Conservation (phyloP, 164 flowering plant genomes). For the Stephania cephalantha region DNA sequence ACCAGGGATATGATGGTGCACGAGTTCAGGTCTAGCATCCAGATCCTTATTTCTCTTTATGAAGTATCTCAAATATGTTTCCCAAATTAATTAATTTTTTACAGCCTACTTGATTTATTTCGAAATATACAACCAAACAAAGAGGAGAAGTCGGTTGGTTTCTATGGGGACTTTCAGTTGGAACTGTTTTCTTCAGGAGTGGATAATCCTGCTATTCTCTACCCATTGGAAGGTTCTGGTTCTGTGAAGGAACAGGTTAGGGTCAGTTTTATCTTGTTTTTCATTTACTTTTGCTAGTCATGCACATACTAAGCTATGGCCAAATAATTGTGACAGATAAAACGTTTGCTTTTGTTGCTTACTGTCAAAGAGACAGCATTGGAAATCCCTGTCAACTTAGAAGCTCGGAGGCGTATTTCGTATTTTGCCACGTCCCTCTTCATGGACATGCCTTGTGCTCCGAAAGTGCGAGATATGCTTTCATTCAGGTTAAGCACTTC, state of each 20-base stretch:
- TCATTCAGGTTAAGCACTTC: constrained; percentile 65
- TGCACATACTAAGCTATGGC: constrained; percentile 7
- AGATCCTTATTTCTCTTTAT: not conserved
- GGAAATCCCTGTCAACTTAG: constrained; percentile 80
- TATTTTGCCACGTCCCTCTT: constrained; percentile 91
- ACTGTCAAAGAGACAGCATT: constrained; percentile 76
- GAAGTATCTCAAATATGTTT: not conserved
- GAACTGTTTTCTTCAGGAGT: constrained; percentile 48
- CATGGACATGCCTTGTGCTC: constrained; percentile 86
- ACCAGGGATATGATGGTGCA: constrained; percentile 64
- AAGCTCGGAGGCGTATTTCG: constrained; percentile 84
- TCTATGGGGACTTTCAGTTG: constrained; percentile 31
- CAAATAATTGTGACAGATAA: constrained; percentile 42
- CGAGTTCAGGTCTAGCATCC: constrained; percentile 51
- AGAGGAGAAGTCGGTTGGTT: constrained; percentile 23
- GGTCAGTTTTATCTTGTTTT: not conserved
- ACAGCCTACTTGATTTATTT: constrained; percentile 53
- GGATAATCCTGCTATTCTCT: constrained; percentile 36
- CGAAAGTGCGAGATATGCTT: constrained; percentile 85
- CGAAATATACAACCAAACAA: constrained; percentile 27
- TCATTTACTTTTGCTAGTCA: not conserved
- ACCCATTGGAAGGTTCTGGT: constrained; percentile 57
- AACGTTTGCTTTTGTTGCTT: constrained; percentile 69
- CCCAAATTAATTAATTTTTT: not conserved
- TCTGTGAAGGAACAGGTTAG: constrained; percentile 57